Evolutionary conservation across 2,329 filamentous ascomycete species (phyloP).

Genomic region (Neofusicoccum cordaticola): DNA sequence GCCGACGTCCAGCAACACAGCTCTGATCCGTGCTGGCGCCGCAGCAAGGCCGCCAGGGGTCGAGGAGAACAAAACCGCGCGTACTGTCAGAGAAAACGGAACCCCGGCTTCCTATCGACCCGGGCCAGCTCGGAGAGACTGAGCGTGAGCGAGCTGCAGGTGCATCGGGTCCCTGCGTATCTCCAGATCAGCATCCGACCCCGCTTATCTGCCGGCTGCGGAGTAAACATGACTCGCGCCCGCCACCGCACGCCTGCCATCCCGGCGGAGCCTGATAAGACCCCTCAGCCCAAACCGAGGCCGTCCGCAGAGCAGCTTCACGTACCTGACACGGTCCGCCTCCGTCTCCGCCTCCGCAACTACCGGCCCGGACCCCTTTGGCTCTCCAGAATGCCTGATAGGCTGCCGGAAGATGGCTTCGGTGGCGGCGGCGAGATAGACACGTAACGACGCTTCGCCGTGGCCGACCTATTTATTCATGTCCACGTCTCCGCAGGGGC

Average conservation of each 20-base stretch:
- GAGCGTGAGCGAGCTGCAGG: background rate
- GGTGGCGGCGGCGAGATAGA: background rate
- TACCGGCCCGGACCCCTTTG: background rate
- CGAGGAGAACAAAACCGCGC: no score
- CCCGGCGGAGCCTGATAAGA: constrained; percentile 3
- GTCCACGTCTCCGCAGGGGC: no score
- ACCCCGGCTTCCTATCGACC: background rate
- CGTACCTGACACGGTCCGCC: constrained; percentile 4
- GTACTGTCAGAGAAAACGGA: background rate
- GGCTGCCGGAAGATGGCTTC: background rate
- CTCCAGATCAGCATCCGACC: constrained; percentile 4
- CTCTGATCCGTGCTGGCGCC: no score
- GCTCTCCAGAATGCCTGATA: background rate
- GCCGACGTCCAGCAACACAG: no score
- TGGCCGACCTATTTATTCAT: background rate
- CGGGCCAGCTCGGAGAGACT: background rate
- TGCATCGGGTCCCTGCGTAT: constrained; percentile 1
- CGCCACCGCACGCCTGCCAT: background rate
- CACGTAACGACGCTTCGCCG: no score
- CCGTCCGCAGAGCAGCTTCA: background rate
- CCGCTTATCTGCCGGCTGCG: background rate
- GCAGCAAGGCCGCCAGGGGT: no score
- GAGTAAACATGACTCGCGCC: constrained; percentile 7
- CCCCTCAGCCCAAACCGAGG: background rate
- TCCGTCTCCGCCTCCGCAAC: constrained; percentile 3